phyloP scores from a whole-genome alignment of 805 yeast species.

The Starmera quercuum region DNA sequence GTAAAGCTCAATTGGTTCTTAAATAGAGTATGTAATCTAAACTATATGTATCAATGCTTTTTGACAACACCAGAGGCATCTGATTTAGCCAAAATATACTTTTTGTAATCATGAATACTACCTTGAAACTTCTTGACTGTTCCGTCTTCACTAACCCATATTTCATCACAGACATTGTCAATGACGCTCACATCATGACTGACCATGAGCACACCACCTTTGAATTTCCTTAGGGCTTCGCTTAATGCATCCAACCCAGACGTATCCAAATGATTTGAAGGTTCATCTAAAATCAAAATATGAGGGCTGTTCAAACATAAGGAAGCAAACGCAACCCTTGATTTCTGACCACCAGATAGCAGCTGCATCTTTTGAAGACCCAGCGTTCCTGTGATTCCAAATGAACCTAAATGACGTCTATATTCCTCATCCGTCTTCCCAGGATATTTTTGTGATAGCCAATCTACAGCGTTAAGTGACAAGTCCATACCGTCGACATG shows the following conservation, averaged over 20 bases:
- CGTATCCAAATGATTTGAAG: constrained; percentile 97
- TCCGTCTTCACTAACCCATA: constrained; percentile 92
- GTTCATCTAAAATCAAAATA: constrained; percentile 89
- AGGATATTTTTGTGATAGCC: constrained; percentile 87
- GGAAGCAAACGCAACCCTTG: constrained; percentile 97
- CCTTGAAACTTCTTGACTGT: constrained; percentile 75
- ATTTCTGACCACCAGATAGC: constrained; percentile 96
- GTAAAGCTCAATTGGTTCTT: constrained; percentile 74
- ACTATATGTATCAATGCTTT: constrained; percentile 42
- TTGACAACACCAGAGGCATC: constrained; percentile 86
- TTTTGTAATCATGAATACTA: constrained; percentile 80
- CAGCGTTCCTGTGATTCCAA: constrained; percentile 92
- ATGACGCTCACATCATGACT: constrained; percentile 95
- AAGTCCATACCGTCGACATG: constrained; percentile 98
- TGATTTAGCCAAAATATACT: constrained; percentile 73
- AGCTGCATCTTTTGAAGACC: constrained; percentile 87
- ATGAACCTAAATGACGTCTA: constrained; percentile 92
- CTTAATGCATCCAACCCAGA: constrained; percentile 94
- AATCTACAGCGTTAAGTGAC: constrained; percentile 75
- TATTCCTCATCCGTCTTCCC: constrained; percentile 96
- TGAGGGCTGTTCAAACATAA: constrained; percentile 87
- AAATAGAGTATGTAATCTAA: constrained; percentile 22
- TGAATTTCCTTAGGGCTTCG: constrained; percentile 78
- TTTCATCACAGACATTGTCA: constrained; percentile 81
- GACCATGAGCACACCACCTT: constrained; percentile 97